These are phyloP conservation scores for Fusarium neocosmosporiellum DNA, from an alignment of 2,329 filamentous ascomycete genomes.

Conservation along the genomic window DNA sequence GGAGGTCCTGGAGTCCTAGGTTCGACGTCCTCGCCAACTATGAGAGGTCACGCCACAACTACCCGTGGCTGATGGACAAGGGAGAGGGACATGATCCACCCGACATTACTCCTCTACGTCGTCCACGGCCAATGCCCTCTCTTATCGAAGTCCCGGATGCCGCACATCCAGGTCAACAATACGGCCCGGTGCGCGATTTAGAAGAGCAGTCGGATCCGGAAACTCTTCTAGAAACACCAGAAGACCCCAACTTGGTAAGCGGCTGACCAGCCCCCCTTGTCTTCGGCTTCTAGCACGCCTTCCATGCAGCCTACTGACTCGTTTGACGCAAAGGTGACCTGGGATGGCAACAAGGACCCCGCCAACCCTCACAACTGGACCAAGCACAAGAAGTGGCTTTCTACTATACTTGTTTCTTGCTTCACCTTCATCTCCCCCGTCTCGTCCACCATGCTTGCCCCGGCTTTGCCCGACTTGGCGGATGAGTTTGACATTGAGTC, in stretches of 20 bases:
- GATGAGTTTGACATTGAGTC: conserved; percentile 57
- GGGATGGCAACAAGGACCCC: conserved; percentile 58
- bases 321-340: conserved; percentile 47
- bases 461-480: conserved; percentile 57
- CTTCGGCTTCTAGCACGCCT: background rate
- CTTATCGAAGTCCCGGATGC: conserved; percentile 18
- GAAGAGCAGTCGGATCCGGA: conserved; percentile 20
- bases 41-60: conserved; percentile 45
- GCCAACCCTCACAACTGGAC: conserved; percentile 61
- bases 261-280: background rate
- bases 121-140: conserved; percentile 16
- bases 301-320: background rate
- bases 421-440: conserved; percentile 68
- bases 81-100: background rate
- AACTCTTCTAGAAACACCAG: background rate
- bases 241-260: conserved; percentile 40
- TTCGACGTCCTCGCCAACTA: conserved; percentile 40
- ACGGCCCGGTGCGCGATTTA: conserved; percentile 5
- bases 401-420: conserved; percentile 50
- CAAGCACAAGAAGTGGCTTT: conserved; percentile 47
- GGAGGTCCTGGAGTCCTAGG: conserved; percentile 44
- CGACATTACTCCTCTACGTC: background rate
- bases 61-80: conserved; percentile 41
- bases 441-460: conserved; percentile 63
- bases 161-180: background rate